Base-by-base conservation (phyloP, 2,329 filamentous ascomycete genomes). In the Trichophyton verrucosum region DNA sequence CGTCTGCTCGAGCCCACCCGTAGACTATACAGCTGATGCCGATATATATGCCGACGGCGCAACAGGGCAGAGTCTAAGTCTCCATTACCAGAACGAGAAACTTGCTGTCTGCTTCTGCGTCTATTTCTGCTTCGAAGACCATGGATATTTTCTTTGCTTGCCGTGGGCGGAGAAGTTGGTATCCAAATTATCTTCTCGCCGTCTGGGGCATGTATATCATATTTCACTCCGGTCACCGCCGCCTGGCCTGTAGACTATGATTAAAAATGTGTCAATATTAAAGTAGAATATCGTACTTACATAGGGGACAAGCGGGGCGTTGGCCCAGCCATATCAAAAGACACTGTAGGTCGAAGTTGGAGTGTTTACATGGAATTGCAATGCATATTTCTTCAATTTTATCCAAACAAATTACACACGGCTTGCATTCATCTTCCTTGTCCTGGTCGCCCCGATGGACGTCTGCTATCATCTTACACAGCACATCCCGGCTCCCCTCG, bases 381-480 rank as follows among this genome's bases (percentile, higher is more conserved):
- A 86, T 78, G 64, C 88, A 90, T 59, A 82, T 76, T 67, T 94
- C 88, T 8, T 84, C 83, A 68, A 96, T 79, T 59, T 76, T 70
- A 61, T 92, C 88, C 63, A 96, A 84, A 73, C 91, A 97, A 72
- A 97, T 94, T 64, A 95, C 89, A 73, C 91, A 96, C 68, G 81
- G 83, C 9, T n/a, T 36, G 64, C 81, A 76, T 58, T 71, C 68
- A 62, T 71, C 68, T 44, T 61, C 62, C 44, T 71, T 65, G 49
- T 73, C 65, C 57, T 71, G 70, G 38, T 68, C 63, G 51, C 17
- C 30, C 27, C n/a, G 27, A n/a, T 67, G 68, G 63, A 78, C 75
- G 68, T 79, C 76, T n/a, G 69, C 64, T 3, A 79, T 70, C 0
- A 77, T 78, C 38, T 71, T 73, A 57, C 76, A 74, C 51, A 78